Evolutionary conservation across 169 alveolate genomes (phyloP), one percentile per base, ranked within the genome.

Genomic region (Eimeria sp.): DNA sequence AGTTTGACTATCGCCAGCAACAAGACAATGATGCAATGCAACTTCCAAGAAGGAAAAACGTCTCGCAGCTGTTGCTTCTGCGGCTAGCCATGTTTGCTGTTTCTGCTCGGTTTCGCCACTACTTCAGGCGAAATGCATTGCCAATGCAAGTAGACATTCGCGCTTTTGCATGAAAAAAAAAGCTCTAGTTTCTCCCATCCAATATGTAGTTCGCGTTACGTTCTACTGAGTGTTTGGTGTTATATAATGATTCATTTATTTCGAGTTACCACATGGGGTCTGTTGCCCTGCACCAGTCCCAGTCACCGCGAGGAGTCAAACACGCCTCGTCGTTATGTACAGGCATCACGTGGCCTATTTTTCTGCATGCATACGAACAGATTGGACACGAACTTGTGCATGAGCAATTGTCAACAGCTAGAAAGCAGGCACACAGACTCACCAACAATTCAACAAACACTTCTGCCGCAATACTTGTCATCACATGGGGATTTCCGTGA

Each of bases 251-350:
- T 86, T 54, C 7, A 10, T 58, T 49, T 58, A 14, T 54, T 27
- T 61, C 51, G 73, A 70, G 82, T 75, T 47, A 92, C 96, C 92
- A 76, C 92, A 78, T 58, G 22, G 30, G 49, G 14, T 45, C 54
- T 20, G 65, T 76, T 14, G 78, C 96, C 18, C 92, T 34, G 67
- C 96, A 93, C 96, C 96, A 93, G 67, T 82, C 96, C 43, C 84
- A 89, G 34, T 54, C 13, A 9, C 89, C 94, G 7, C 78, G 30
- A 45, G 93, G 94, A n/a, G 90, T 88, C 54, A 97, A 63, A 84
- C 98, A 97, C 0, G 98, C 95, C 76, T 97, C 98, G 65, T 97
- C 98, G 65, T 97, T 96, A 40, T 54, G 91, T 65, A 97, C 97
- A 13, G 96, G 97, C 98, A 97, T 97, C 86, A 96, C 92, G 83